Percentiles rank a stretch among this genome's conserved stretches.
Evolutionary conservation across 192 early-diverging fungal genomes (phyloP).

Genomic region (Coemansia sp.): DNA sequence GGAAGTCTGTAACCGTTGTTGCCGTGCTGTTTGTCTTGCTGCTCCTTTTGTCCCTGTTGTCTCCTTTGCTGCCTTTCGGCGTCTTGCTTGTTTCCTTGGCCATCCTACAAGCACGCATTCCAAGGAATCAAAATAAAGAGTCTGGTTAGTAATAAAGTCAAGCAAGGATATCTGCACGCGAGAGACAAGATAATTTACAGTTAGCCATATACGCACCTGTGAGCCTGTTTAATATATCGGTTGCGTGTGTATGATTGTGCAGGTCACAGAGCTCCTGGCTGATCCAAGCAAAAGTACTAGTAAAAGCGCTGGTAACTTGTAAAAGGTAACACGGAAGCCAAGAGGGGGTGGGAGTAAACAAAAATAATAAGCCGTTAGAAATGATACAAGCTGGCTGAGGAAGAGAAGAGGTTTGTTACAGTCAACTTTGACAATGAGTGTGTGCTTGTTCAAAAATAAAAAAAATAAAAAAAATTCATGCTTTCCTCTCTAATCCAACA

Average conservation of each 20-base stretch:
- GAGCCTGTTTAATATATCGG: background rate
- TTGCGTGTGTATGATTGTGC: background rate
- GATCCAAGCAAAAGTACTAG: background rate
- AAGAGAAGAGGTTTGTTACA: background rate
- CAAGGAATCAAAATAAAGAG: background rate
- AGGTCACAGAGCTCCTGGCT: background rate
- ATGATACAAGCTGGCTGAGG: background rate
- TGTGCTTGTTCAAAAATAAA: background rate
- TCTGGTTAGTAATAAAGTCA: background rate
- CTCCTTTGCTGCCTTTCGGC: slow-evolving; percentile 7
- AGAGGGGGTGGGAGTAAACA: background rate
- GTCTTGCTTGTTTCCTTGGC: slow-evolving; percentile 4
- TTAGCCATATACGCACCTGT: background rate
- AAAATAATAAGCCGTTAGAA: background rate
- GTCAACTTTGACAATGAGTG: background rate
- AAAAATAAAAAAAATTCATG: no score
- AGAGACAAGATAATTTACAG: background rate
- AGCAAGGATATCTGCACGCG: background rate
- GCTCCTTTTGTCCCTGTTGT: slow-evolving; percentile 13
- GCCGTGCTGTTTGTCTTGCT: slow-evolving; percentile 20
- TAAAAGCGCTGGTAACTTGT: background rate
- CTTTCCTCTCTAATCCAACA: no score
- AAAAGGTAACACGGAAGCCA: background rate
- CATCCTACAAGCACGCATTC: background rate
- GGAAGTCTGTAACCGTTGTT: slow-evolving; percentile 65